These are phyloP conservation scores for Chytriomyces sp. DNA, from an alignment of 192 early-diverging fungal species.

Conservation along the genomic window DNA sequence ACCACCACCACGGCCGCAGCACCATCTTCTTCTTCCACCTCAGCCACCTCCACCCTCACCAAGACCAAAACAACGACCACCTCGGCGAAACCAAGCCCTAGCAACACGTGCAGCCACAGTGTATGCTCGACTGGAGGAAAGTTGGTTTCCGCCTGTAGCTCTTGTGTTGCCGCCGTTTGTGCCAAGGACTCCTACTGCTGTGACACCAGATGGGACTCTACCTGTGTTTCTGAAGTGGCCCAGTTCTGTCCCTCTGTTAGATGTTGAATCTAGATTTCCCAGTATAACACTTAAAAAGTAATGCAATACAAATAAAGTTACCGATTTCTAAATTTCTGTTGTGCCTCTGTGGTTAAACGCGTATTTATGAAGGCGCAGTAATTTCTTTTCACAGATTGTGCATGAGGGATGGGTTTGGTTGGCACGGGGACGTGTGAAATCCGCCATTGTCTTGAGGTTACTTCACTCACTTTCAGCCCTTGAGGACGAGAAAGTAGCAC, in stretches of 20 bases:
- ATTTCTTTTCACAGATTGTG: too few species aligned
- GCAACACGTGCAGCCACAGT: constrained; percentile 3
- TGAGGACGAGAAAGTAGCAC: too few species aligned
- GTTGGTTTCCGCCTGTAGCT: constrained; percentile 11
- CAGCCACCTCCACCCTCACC: not conserved
- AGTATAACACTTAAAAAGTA: too few species aligned
- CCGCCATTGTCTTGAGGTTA: too few species aligned
- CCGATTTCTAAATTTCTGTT: too few species aligned
- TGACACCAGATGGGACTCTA: constrained; percentile 15
- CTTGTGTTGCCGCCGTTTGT: constrained; percentile 29
- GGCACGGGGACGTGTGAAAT: too few species aligned
- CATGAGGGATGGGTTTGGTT: too few species aligned
- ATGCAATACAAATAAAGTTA: too few species aligned
- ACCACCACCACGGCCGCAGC: not conserved
- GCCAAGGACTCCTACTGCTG: constrained; percentile 28
- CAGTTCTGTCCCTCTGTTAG: constrained; percentile 17
- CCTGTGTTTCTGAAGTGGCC: constrained; percentile 16
- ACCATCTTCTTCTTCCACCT: not conserved
- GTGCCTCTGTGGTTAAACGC: too few species aligned
- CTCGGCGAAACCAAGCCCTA: not conserved
- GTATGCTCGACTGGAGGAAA: constrained; percentile 18
- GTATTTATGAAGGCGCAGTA: too few species aligned
- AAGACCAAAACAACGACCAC: not conserved
- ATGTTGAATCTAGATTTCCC: not conserved
- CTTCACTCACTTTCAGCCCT: too few species aligned